Base-by-base conservation (phyloP, 495 filamentous ascomycete genomes). In the Podospora tetraspora region DNA sequence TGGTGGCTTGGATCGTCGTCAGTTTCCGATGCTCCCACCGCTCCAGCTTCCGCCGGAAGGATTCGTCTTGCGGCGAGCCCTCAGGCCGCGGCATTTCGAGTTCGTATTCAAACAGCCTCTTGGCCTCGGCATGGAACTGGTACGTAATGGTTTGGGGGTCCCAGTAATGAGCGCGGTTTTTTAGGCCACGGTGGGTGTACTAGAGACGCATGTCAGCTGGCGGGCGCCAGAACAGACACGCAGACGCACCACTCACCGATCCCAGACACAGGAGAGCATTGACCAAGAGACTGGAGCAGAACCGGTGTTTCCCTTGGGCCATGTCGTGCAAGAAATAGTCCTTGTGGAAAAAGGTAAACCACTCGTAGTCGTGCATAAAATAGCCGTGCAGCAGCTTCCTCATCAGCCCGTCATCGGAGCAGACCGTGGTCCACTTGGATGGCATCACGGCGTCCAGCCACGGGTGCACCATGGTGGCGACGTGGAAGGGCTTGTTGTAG, bases 121-220 rank as follows among this genome's bases (percentile, higher is more conserved):
- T 79, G 23, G 79, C 75, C 66, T 82, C 79, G 57, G 79, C 79
- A 9, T 78, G 69, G 27, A 82, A 81, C 60, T 76, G 75, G 58
- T 81, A 81, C 0, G 74, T 71, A 13, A 81, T 66, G 11, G 70
- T 74, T 27, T 75, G 73, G 0, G 79, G 78, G 34, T 79, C 74
- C 79, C 79, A 82, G 27, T 73, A 77, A 59, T 79, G 75, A 13
- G 71, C 69, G 11, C 78, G 75, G 27, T 73, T 60, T 2, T 70
- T 69, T 21, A 80, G 59, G 0, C 74, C 74, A 10, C 72, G 72
- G 56, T 74, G 71, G 68, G 74, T 77, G 30, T 74, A 73, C 79
- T 80, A 22, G 60, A 29, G 24, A 7, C 4, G 3, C 7, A 22
- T 6, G 58, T 70, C 37, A 63, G 64, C 24, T 56, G 21, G 19